Conservation (phyloP, 192 early-diverging fungal species). For the Backusella psychrophila region DNA sequence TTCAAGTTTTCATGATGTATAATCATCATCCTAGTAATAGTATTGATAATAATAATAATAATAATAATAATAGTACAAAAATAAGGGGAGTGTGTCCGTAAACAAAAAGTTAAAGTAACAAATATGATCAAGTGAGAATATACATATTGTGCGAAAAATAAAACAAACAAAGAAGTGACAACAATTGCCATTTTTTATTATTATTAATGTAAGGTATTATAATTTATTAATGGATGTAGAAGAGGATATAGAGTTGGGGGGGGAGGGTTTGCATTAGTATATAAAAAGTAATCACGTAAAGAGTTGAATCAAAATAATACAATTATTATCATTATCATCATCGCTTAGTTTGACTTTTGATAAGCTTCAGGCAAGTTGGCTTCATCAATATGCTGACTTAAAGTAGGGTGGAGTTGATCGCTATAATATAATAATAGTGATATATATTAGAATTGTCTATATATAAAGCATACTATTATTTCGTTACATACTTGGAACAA, state of each 20-base stretch:
- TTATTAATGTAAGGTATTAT: not conserved
- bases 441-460: not conserved
- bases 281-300: not conserved
- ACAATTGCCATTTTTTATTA: not conserved
- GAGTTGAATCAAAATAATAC: not conserved
- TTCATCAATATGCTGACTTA: constrained; percentile 19
- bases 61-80: too few relatives aligned
- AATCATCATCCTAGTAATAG: too few relatives aligned
- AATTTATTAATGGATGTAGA: too few relatives aligned
- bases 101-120: not conserved
- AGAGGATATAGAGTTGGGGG: not conserved
- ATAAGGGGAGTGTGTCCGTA: not conserved
- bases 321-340: not conserved
- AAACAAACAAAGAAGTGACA: not conserved
- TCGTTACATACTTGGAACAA: constrained; percentile 38
- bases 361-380: constrained; percentile 25
- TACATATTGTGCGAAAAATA: not conserved
- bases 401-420: not conserved
- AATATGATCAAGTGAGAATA: not conserved
- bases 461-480: not conserved
- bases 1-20: too few relatives aligned
- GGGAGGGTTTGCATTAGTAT: not conserved
- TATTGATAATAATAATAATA: too few relatives aligned
- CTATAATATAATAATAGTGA: not conserved
- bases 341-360: constrained; percentile 9